Evolutionary conservation across 2,329 filamentous ascomycete species (phyloP).

Genomic region (Alternaria sp.): DNA sequence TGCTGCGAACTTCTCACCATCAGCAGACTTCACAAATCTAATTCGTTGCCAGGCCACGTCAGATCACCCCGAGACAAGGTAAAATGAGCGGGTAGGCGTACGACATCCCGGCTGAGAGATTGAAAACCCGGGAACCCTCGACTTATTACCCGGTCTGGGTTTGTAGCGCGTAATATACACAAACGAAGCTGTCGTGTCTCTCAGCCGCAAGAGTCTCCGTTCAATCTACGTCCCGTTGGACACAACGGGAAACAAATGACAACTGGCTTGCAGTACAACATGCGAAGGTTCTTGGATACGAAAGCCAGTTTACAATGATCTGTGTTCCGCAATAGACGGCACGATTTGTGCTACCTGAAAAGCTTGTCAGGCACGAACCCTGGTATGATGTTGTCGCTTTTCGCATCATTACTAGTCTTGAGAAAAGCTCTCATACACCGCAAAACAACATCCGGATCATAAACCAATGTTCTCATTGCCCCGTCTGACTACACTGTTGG

Average conservation of each 20-base stretch:
- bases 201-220: background rate
- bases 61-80: background rate
- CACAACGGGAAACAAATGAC: background rate
- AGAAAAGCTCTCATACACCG: background rate
- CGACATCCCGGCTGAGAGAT: background rate
- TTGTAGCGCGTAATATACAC: background rate
- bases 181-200: background rate
- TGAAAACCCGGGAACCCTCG: background rate
- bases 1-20: background rate
- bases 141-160: background rate
- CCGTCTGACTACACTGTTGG: background rate
- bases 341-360: background rate
- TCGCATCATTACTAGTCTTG: background rate
- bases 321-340: background rate
- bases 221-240: background rate
- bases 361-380: background rate
- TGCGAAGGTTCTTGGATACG: background rate
- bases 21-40: background rate
- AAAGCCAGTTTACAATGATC: background rate
- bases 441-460: background rate
- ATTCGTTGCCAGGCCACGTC: constrained; percentile 1
- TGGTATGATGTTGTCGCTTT: background rate
- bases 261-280: background rate
- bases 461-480: background rate
- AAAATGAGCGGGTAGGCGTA: background rate